These are phyloP conservation scores for Komagataella pseudopastoris DNA, from an alignment of 805 yeast genomes.

Conservation along the genomic window DNA sequence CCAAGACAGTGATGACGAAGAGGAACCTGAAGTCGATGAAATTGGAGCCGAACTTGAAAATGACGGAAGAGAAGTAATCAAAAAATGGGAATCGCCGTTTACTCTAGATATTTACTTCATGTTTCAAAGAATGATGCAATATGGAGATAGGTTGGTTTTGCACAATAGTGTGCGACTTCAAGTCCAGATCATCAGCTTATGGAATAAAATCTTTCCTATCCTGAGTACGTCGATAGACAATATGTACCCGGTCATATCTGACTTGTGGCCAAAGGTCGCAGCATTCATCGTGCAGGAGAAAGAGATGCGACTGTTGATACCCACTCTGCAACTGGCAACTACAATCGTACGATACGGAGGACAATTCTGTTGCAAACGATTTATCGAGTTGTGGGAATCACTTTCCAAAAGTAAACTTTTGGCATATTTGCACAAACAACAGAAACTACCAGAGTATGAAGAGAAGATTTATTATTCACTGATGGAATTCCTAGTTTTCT, in stretches of 20 bases:
- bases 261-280: constrained; percentile 34
- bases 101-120: constrained; percentile 47
- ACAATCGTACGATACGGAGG: constrained; percentile 19
- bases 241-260: constrained; percentile 36
- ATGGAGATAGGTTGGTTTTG: constrained; percentile 55
- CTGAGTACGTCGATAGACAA: constrained; percentile 33
- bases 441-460: background rate
- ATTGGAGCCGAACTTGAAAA: constrained; percentile 4
- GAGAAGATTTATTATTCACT: background rate
- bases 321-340: constrained; percentile 10
- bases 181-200: constrained; percentile 39
- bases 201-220: constrained; percentile 30
- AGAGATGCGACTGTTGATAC: constrained; percentile 10
- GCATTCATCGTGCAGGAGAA: constrained; percentile 1
- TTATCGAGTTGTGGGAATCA: constrained; percentile 26
- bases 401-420: background rate
- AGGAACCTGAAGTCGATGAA: constrained; percentile 10
- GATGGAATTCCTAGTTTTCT: background rate
- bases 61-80: constrained; percentile 12
- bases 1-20: constrained; percentile 26
- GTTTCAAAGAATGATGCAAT: constrained; percentile 46
- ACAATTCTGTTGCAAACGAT: constrained; percentile 25
- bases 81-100: constrained; percentile 56
- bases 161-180: constrained; percentile 50
- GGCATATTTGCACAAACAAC: background rate